Evolutionary conservation across 176 grass and related monocot species (phyloP), one percentile per base, ranked within the genome.

Genomic region (Triticum urartu): DNA sequence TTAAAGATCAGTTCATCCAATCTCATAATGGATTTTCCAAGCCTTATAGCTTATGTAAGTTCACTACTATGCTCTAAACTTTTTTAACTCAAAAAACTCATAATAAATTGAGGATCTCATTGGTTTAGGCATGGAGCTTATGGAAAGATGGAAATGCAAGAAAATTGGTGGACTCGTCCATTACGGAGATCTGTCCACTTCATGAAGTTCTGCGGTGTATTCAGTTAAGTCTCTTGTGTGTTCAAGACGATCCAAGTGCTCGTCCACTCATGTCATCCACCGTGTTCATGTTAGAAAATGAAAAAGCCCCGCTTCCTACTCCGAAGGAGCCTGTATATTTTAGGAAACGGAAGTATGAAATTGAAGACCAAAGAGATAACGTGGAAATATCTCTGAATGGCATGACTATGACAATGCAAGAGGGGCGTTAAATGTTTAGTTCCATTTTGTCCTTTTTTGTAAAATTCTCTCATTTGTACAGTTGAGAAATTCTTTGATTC

Each of bases 201-300:
- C 5, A 25, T 3, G 87, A 77, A 79, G 84, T 65, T 76, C 3
- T 87, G 5, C 79, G 70, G 4, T 91, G 83, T 34, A 75, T 87
- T 58, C 78, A 92, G 1, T 2, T 91, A 14, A 83, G 68, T 9
- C 83, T 95, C 24, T 20, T 90, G 43, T 92, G 93, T 50, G 68
- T 95, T 38, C 88, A 90, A 80, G 86, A 92, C 39, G 42, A 65
- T 45, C 88, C 90, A 5, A 67, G 85, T 40, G 82, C 45, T 18
- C 88, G 92, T 73, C 90, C 92, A 35, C 76, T 64, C 0, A 94
- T 94, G 83, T 88, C 89, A 63, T 72, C 56, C 26, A 73, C 81
- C n/a, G 72, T 92, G 24, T 87, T 45, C 79, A 83, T 94, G 90
- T 28, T 92, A 18, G 74, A 83, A 42, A 92, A 62, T 43, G 75